Percentiles rank a stretch among this genome's conserved stretches.
These are phyloP conservation scores for Bisporella sp. DNA, from an alignment of 2,329 filamentous ascomycete species.

Conservation along the genomic window DNA sequence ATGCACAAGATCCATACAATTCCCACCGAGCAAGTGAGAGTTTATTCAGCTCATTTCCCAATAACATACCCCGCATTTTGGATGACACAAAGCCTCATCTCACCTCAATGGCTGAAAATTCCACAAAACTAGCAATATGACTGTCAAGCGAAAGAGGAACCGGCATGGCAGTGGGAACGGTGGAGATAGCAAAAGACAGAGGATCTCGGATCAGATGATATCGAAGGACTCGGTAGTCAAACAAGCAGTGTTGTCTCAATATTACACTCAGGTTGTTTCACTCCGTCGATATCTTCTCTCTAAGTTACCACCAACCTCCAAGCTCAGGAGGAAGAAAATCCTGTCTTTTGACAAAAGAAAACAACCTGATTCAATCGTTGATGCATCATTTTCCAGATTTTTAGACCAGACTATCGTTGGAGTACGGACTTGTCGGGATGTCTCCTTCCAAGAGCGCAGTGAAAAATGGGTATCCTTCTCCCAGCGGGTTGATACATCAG, in stretches of 20 bases:
- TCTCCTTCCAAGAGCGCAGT: slow-evolving; percentile 34
- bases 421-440: slow-evolving; percentile 12
- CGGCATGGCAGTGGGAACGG: slow-evolving; percentile 9
- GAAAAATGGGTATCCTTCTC: slow-evolving; percentile 53
- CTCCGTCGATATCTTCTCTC: slow-evolving; percentile 65
- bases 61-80: no score
- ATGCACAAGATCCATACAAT: no score
- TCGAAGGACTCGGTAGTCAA: slow-evolving; percentile 24
- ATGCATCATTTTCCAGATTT: slow-evolving; percentile 13
- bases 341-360: slow-evolving; percentile 28
- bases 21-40: no score
- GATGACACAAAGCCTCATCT: no score
- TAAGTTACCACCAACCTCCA: slow-evolving; percentile 61
- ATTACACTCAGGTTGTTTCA: slow-evolving; percentile 59
- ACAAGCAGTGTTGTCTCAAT: slow-evolving; percentile 61
- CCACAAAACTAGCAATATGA: slow-evolving; percentile 24
- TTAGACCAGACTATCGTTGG: slow-evolving; percentile 27
- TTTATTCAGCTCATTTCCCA: no score
- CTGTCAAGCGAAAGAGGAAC: slow-evolving; percentile 35
- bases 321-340: slow-evolving; percentile 51
- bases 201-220: slow-evolving; percentile 6
- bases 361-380: neutral
- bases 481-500: slow-evolving; percentile 54
- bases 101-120: no score
- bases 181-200: slow-evolving; percentile 24